phyloP scores from a whole-genome alignment of 345 rosid genomes.

The Erysimum cheiranthoides region DNA sequence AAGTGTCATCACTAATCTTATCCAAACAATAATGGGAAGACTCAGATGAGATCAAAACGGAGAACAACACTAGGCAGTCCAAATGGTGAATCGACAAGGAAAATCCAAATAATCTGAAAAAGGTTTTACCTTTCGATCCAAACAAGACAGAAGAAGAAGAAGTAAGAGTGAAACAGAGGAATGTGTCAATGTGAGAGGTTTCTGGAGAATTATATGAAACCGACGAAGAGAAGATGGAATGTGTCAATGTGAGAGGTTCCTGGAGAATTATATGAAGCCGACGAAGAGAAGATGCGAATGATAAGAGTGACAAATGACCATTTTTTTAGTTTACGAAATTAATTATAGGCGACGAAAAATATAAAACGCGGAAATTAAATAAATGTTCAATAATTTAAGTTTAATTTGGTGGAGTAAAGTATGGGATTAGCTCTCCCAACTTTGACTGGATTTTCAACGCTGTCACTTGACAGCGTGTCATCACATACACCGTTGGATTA shows the following conservation, averaged over 20 bases:
- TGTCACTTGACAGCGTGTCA: slow-evolving; percentile 24
- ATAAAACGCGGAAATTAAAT: slow-evolving; percentile 12
- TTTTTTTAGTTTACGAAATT: slow-evolving; percentile 20
- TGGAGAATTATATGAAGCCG: not conserved
- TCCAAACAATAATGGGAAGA: not conserved
- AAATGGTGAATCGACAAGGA: not conserved
- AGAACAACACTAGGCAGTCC: not conserved
- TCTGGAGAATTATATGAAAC: not conserved
- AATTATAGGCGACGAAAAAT: slow-evolving; percentile 1
- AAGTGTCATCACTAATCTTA: no score
- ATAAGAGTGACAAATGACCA: not conserved
- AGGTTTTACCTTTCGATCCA: not conserved
- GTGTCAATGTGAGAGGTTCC: not conserved
- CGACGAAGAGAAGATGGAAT: not conserved
- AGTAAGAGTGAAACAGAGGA: not conserved
- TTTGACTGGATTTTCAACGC: slow-evolving; percentile 38
- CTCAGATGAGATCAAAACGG: not conserved
- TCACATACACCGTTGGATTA: slow-evolving; percentile 1
- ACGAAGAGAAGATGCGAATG: not conserved
- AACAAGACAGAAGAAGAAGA: not conserved
- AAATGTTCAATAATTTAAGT: not conserved
- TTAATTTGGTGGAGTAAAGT: slow-evolving; percentile 24
- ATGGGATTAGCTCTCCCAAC: slow-evolving; percentile 21
- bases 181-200: not conserved
- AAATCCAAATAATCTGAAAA: not conserved